phyloP scores from a whole-genome alignment of 768 basidiomycete species.

The Austroboletus festivus region DNA sequence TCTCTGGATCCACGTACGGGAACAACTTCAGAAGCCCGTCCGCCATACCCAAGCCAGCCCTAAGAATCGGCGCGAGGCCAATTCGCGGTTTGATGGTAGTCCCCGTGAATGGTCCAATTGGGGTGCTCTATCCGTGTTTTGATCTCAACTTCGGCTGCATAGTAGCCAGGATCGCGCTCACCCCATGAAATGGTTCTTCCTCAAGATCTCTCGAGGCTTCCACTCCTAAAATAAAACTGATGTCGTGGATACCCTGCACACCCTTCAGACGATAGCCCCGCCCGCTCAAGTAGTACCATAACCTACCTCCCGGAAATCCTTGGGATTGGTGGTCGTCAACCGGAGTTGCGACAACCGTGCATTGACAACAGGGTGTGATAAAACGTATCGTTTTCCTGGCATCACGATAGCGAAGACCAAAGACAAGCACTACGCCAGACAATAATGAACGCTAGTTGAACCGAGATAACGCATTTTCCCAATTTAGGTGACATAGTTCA shows the following conservation, averaged over 20 bases:
- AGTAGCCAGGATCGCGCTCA: constrained; percentile 36
- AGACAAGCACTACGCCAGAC: not conserved
- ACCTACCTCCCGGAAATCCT: constrained; percentile 76
- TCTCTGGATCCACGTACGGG: constrained; percentile 58
- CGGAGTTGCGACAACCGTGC: constrained; percentile 72
- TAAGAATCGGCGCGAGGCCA: constrained; percentile 86
- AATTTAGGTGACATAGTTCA: not conserved
- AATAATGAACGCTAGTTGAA: too few relatives aligned
- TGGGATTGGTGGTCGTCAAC: constrained; percentile 54
- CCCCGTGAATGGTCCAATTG: constrained; percentile 77
- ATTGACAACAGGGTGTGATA: constrained; percentile 72
- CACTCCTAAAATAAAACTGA: constrained; percentile 77
- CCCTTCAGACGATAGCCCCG: constrained; percentile 2
- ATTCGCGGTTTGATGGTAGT: constrained; percentile 70
- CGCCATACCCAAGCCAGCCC: constrained; percentile 92
- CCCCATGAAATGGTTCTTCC: constrained; percentile 60
- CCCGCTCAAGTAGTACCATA: not conserved
- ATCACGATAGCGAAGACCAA: constrained; percentile 17
- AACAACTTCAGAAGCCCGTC: constrained; percentile 84
- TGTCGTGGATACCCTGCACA: constrained; percentile 63
- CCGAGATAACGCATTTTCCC: too few relatives aligned
- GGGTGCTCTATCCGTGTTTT: constrained; percentile 54
- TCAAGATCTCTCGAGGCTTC: constrained; percentile 75
- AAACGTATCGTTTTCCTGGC: constrained; percentile 43
- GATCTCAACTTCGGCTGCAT: not conserved